Evolutionary conservation across 441 rosid species (phyloP).

Genomic region (Aleurites moluccanus): DNA sequence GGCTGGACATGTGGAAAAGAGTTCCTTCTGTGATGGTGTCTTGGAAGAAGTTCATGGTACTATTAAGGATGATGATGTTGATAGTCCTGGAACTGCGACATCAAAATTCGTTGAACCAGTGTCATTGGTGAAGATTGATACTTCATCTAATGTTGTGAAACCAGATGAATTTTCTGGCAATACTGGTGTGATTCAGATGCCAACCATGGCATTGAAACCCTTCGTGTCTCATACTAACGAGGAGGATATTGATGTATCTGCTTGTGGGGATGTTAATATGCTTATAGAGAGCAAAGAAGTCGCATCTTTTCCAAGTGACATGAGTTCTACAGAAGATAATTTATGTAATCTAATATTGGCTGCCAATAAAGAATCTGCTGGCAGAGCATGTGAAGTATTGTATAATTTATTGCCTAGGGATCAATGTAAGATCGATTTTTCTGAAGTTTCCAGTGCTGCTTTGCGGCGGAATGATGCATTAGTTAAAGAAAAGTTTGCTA

Average conservation of each 20-base stretch:
- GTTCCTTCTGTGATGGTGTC: constrained; percentile 38
- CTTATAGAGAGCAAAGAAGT: constrained; percentile 18
- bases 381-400: constrained; percentile 56
- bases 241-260: constrained; percentile 28
- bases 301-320: constrained; percentile 29
- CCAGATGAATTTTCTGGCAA: constrained; percentile 31
- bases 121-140: constrained; percentile 25
- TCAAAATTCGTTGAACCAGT: constrained; percentile 50
- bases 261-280: constrained; percentile 31
- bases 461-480: constrained; percentile 35
- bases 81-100: constrained; percentile 74
- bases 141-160: constrained; percentile 34
- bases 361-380: constrained; percentile 68
- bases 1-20: constrained; percentile 35
- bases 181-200: constrained; percentile 28
- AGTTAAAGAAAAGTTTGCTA: constrained; percentile 49
- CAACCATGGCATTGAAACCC: constrained; percentile 21
- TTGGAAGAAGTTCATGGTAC: constrained; percentile 39
- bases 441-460: constrained; percentile 29
- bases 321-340: constrained; percentile 32
- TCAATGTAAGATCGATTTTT: constrained; percentile 33
- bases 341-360: constrained; percentile 45
- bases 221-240: constrained; percentile 24
- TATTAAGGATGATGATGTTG: constrained; percentile 55
- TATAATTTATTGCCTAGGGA: constrained; percentile 51